phyloP scores from a whole-genome alignment of 352 stramenopile species.

The Globisporangium spiculum region DNA sequence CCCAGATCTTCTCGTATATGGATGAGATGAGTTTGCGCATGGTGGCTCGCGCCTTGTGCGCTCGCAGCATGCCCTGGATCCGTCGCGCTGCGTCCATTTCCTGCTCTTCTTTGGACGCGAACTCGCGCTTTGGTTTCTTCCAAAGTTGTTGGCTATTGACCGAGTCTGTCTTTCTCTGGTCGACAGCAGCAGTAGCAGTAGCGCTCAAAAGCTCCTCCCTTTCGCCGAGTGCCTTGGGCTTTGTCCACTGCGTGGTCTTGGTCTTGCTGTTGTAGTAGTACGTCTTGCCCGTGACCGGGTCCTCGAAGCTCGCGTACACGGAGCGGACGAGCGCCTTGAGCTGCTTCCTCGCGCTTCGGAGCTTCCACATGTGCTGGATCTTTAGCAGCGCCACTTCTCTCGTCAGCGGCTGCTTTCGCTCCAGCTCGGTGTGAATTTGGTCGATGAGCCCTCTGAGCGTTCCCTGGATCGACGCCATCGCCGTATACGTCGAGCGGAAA shows the following conservation, averaged over 20 bases:
- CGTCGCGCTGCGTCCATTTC: constrained; percentile 27
- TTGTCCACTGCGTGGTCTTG: constrained; percentile 64
- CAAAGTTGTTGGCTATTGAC: background rate
- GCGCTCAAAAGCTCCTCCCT: constrained; percentile 16
- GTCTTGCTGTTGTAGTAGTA: constrained; percentile 85
- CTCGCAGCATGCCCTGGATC: constrained; percentile 59
- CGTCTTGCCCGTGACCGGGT: constrained; percentile 53
- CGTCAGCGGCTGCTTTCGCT: constrained; percentile 40
- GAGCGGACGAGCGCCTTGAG: constrained; percentile 53
- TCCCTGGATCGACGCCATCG: constrained; percentile 32
- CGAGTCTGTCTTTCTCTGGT: constrained; percentile 12
- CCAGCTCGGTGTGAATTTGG: constrained; percentile 47
- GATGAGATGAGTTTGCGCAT: constrained; percentile 62
- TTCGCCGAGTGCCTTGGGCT: constrained; percentile 41
- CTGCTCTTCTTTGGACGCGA: constrained; percentile 25
- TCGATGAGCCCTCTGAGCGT: constrained; percentile 42
- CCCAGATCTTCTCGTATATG: constrained; percentile 83
- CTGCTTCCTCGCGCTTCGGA: constrained; percentile 66
- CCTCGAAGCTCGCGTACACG: constrained; percentile 57
- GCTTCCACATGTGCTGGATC: constrained; percentile 77
- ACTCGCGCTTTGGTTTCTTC: constrained; percentile 11
- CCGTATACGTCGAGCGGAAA: constrained; percentile 40
- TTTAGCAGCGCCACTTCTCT: constrained; percentile 53
- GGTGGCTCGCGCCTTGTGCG: constrained; percentile 43
- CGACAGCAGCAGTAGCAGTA: background rate